Evolutionary conservation across 768 basidiomycete species (phyloP).

Genomic region (Russula ochroleuca): DNA sequence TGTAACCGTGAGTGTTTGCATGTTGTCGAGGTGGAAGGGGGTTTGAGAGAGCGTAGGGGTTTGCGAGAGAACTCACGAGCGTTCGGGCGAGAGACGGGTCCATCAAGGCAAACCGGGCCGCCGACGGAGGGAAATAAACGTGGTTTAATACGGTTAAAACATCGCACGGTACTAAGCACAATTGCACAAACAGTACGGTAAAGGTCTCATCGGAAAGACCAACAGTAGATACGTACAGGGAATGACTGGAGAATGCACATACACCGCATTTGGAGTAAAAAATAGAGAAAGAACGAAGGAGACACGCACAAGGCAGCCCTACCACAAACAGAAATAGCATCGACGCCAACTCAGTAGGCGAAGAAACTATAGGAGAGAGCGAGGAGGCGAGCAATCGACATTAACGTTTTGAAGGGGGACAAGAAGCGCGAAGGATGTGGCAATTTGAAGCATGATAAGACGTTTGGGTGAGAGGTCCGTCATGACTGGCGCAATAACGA

Average conservation of each 20-base stretch:
- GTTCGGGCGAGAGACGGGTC: slow-evolving; percentile 28
- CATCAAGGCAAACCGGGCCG: slow-evolving; percentile 14
- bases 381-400: slow-evolving; percentile 4
- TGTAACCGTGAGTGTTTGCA: slow-evolving; percentile 35
- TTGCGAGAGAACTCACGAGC: slow-evolving; percentile 30
- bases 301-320: slow-evolving; percentile 17
- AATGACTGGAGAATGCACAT: slow-evolving; percentile 25
- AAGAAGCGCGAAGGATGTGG: slow-evolving; percentile 18
- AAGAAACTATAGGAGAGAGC: slow-evolving; percentile 4
- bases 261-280: slow-evolving; percentile 21
- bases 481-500: slow-evolving; percentile 22
- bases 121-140: neutral
- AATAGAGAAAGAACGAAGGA: slow-evolving; percentile 15
- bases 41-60: slow-evolving; percentile 34
- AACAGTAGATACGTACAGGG: slow-evolving; percentile 28
- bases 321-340: slow-evolving; percentile 5
- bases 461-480: slow-evolving; percentile 19
- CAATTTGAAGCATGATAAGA: slow-evolving; percentile 16
- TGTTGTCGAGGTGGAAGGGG: slow-evolving; percentile 26
- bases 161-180: slow-evolving; percentile 24
- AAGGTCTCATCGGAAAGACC: slow-evolving; percentile 16
- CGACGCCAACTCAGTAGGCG: slow-evolving; percentile 16
- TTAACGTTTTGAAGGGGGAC: slow-evolving; percentile 17
- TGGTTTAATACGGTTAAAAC: slow-evolving; percentile 23
- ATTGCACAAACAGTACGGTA: slow-evolving; percentile 30